Percentiles rank a stretch among this genome's conserved stretches.
These are phyloP conservation scores for Carpinus viminea DNA, from an alignment of 306 rosid genomes.

Conservation along the genomic window DNA sequence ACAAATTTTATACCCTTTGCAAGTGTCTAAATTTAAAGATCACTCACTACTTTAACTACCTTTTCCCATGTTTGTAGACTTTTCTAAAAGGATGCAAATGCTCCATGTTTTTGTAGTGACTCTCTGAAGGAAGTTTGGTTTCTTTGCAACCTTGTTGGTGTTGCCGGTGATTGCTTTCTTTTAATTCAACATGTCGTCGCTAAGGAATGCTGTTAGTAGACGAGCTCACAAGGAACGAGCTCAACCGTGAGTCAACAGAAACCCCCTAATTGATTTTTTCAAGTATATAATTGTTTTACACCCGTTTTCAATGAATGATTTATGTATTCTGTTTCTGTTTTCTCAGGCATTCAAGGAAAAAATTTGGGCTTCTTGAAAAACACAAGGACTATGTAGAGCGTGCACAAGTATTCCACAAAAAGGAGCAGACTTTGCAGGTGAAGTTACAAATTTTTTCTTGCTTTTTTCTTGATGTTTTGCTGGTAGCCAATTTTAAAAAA, in stretches of 20 bases:
- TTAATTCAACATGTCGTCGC: constrained; percentile 59
- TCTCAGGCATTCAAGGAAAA: constrained; percentile 59
- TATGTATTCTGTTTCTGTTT: neutral
- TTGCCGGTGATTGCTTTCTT: constrained; percentile 1
- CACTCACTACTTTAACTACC: no score
- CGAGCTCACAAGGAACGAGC: constrained; percentile 82
- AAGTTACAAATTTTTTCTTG: neutral
- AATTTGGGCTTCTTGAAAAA: constrained; percentile 78
- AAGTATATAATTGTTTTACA: neutral
- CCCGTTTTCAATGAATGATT: neutral
- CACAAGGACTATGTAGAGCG: constrained; percentile 89
- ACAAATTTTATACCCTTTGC: no score
- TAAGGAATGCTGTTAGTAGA: constrained; percentile 64
- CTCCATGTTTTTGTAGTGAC: no score
- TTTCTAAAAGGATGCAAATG: no score
- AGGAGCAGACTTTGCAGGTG: constrained; percentile 71
- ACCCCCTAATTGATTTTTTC: neutral
- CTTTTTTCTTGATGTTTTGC: neutral
- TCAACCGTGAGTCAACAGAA: constrained; percentile 60
- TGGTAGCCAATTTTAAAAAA: neutral
- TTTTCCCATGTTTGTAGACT: no score
- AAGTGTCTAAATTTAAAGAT: no score
- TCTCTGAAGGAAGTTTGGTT: neutral
- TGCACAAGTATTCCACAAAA: constrained; percentile 67
- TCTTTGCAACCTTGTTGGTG: constrained; percentile 4